These are phyloP conservation scores for Elsinoe necatrix DNA, from an alignment of 2,329 filamentous ascomycete species.

Conservation along the genomic window DNA sequence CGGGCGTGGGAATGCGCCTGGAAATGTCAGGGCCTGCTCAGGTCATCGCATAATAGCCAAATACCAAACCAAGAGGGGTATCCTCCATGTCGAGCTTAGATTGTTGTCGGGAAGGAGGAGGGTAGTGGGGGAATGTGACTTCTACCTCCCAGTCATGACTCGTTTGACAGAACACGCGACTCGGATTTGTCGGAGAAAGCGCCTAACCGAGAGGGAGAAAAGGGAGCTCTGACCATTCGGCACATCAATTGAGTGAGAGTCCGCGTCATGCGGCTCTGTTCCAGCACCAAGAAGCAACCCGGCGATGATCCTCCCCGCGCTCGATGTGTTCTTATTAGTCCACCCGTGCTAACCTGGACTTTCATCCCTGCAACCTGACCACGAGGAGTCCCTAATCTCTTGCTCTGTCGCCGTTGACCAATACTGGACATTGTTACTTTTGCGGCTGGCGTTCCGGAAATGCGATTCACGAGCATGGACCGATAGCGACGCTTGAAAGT, in stretches of 20 bases:
- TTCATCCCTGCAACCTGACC: not conserved
- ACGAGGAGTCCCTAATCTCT: not conserved
- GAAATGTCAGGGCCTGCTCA: not conserved
- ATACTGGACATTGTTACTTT: not conserved
- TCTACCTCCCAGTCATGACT: not conserved
- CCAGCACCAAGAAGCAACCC: not conserved
- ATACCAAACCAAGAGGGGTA: not conserved
- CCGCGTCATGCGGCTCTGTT: slow-evolving; percentile 1
- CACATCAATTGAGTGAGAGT: not conserved
- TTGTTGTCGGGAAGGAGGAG: not conserved
- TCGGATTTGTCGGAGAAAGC: not conserved
- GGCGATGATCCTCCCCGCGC: not conserved
- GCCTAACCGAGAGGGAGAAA: not conserved
- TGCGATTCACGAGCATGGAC: not conserved
- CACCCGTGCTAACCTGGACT: not conserved
- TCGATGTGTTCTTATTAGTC: not conserved
- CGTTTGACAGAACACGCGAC: not conserved
- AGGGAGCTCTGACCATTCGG: not conserved
- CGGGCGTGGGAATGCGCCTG: slow-evolving; percentile 83
- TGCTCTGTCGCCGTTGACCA: not conserved
- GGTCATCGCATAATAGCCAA: not conserved
- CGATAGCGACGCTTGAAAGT: not conserved
- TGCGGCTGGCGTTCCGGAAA: not conserved
- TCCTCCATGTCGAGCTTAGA: not conserved
- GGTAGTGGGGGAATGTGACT: not conserved